Base-by-base conservation (phyloP, 2,329 filamentous ascomycete species). In the Neoscytalidium dimidiatum region DNA sequence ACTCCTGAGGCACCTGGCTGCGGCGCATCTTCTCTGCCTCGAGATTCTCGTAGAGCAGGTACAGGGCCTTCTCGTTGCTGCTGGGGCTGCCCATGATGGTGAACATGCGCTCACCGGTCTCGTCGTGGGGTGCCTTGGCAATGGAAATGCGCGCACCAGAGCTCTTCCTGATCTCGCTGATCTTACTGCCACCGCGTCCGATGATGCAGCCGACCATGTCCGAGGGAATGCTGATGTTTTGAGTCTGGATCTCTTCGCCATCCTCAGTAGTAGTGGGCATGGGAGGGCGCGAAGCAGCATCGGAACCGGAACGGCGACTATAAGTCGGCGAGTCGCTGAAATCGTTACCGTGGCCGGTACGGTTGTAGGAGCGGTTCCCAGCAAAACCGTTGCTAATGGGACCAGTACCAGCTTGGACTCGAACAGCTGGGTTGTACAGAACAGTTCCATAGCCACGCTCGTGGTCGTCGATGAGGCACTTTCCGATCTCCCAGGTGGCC, bases 191-290 rank as follows among this genome's bases (percentile, higher is more conserved):
- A 63, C 86, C 92, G 69, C 94, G 91, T 70, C 95, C 95, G 77
- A 99, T 99, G 82, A 99, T 99, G 82, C 95, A 99, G 71, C 95
- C 95, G 78, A 99, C 95, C 95, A 99, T 99, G 83, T 99, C 95
- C 53, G 95, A 94, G 28, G 95, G 95, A 74, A 99, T 99, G 84
- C 93, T 97, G 81, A 99, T 99, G 82, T 99, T 99, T 77, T 99
- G 95, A 1, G 95, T 99, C 80, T 97, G 94, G 67, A 98, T 91
- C 79, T 97, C 94, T 77, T 98, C 95, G 68, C 95, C 95, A 69
- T 98, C 96, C 80, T 98, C 94, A 68, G 95, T 94, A 74, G 96
- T 92, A 49, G 92, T 92, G 23, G 92, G 93, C 48, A 92, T 78
- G 8, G 79, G 92, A 64, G 92, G 92, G 68, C 93, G 92, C 70